Base-by-base conservation (phyloP, 176 grass and related monocot genomes). In the Paspalum notatum region DNA sequence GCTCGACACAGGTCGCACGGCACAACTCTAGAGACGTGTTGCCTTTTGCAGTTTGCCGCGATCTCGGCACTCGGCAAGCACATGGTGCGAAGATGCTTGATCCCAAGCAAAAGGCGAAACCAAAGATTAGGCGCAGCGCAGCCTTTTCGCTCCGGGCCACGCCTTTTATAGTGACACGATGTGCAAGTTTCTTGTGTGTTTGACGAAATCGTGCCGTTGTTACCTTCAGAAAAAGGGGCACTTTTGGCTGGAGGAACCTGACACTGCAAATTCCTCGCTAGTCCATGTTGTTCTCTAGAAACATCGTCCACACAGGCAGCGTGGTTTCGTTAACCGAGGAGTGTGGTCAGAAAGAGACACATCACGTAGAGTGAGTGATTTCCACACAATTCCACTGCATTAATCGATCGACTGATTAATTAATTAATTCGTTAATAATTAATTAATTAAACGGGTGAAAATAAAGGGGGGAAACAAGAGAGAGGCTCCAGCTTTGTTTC, bases 231-330 rank as follows among this genome's bases (percentile, higher is more conserved):
- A 24, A 25, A 59, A 24, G 3, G 14, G 51, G 51, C 16, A 54
- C 37, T 40, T 25, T 26, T 9, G 42, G 14, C 32, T 45, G 8
- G 57, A 74, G n/a, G 39, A 58, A 21, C 32, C 12, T 59, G 55
- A 7, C 74, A 12, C 9, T 12, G 14, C 41, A 37, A 62, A 38
- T 63, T 2, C 59, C 58, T n/a, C n/a, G n/a, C n/a, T n/a, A n/a
- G n/a, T 49, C 16, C 75, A 39, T 37, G 45, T 63, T 65, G 5
- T 25, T 32, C 45, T 78, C 60, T 64, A 39, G 75, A 78, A 71
- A 48, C 68, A 17, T 5, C 68, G 49, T 62, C 57, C n/a, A n/a
- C n/a, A 61, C 57, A 7, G 22, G 25, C 37, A 15, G 73, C 8
- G 5, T 43, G 42, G 42, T 57, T 57, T 57, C n/a, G 56, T 49